Conservation (phyloP, 2,329 filamentous ascomycete genomes). For the Calonectria leucothoes region DNA sequence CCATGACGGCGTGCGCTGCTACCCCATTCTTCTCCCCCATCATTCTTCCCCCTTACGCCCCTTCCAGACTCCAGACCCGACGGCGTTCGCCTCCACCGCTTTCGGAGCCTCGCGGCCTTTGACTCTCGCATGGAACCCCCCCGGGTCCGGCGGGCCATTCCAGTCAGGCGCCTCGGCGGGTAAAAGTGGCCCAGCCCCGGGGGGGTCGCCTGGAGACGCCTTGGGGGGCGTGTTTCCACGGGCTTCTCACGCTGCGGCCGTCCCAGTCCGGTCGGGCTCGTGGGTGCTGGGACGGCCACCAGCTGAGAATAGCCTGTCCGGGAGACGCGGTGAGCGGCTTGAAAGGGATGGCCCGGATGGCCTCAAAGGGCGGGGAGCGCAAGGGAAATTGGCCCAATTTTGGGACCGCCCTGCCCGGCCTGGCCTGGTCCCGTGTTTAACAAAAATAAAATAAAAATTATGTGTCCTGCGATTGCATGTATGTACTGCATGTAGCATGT, state of each 20-base stretch:
- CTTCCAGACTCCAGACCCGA: constrained; percentile 1
- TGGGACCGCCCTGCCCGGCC: constrained; percentile 20
- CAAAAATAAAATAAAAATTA: constrained; percentile 3
- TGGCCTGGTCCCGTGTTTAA: constrained; percentile 22
- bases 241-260: constrained; percentile 26
- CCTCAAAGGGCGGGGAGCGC: constrained; percentile 12
- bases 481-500: constrained; percentile 1
- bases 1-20: not conserved
- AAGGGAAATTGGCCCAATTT: constrained; percentile 27
- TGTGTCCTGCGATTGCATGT: constrained; percentile 1
- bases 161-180: constrained; percentile 38
- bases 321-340: constrained; percentile 26
- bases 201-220: constrained; percentile 13
- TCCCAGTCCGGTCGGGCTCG: constrained; percentile 7
- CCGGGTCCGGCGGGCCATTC: constrained; percentile 36
- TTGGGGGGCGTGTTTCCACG: constrained; percentile 37
- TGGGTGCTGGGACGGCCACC: constrained; percentile 10
- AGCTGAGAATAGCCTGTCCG: not conserved
- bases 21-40: constrained; percentile 12
- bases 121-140: constrained; percentile 19
- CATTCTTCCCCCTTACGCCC: not conserved
- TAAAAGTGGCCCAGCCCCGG: constrained; percentile 42
- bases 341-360: constrained; percentile 14
- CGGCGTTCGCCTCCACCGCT: constrained; percentile 39
- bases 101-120: constrained; percentile 43